phyloP scores from a whole-genome alignment of 2,329 filamentous ascomycete species.

The Phialocephala sp. region DNA sequence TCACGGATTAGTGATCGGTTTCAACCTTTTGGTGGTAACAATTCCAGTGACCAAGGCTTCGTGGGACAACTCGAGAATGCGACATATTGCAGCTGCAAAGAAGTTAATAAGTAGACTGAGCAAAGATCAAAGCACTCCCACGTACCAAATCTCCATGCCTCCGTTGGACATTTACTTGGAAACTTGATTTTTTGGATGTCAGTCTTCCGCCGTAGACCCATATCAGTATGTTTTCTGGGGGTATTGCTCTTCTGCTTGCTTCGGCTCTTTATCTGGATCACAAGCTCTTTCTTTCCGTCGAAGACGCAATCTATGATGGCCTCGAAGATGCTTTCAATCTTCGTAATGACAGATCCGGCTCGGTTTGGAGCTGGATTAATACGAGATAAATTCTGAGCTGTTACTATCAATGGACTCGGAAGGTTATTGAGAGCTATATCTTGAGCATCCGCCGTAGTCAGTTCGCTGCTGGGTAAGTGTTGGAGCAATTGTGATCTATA shows the following conservation, averaged over 20 bases:
- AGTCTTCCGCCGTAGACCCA: background rate
- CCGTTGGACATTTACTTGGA: constrained; percentile 53
- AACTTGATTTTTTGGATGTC: constrained; percentile 45
- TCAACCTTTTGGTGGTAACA: constrained; percentile 66
- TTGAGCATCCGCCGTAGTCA: constrained; percentile 8
- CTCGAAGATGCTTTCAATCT: constrained; percentile 62
- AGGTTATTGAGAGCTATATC: background rate
- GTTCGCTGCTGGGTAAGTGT: constrained; percentile 31
- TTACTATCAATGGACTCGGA: background rate
- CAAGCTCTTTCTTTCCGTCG: constrained; percentile 50
- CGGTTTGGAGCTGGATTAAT: background rate
- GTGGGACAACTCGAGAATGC: constrained; percentile 64
- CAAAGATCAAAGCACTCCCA: constrained; percentile 24
- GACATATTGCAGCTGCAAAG: constrained; percentile 57
- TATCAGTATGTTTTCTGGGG: background rate
- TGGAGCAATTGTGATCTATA: constrained; percentile 26
- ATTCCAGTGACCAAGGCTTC: constrained; percentile 61
- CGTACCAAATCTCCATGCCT: constrained; percentile 60
- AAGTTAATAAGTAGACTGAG: constrained; percentile 23
- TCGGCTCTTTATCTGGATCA: constrained; percentile 53
- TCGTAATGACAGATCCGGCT: constrained; percentile 50
- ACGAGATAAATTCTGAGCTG: background rate
- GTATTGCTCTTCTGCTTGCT: constrained; percentile 17
- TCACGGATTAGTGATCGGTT: background rate
- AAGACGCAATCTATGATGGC: constrained; percentile 55